A percentile compares a stretch with the other conserved stretches of the same genome.
Evolutionary conservation across 441 rosid genomes (phyloP).

Genomic region (Adansonia gregorii): DNA sequence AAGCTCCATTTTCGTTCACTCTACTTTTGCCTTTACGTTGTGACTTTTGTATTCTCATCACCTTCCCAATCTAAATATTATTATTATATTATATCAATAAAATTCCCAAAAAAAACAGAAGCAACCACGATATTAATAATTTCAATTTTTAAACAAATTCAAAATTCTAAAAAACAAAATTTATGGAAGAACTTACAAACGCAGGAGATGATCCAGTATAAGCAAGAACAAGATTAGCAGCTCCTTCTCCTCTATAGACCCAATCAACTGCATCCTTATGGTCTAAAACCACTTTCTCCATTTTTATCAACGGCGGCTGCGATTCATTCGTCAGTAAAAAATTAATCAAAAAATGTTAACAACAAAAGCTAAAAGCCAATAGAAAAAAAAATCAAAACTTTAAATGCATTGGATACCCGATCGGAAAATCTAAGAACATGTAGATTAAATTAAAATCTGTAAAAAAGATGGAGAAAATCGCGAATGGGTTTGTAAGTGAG

Average conservation of each 20-base stretch:
- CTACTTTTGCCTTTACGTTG: conserved; percentile 41
- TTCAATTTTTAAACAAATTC: neutral
- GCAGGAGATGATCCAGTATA: conserved; percentile 74
- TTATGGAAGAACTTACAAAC: conserved; percentile 46
- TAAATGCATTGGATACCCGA: neutral
- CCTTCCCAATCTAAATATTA: conserved; percentile 63
- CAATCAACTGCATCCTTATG: conserved; percentile 75
- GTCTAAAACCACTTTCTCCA: conserved; percentile 61
- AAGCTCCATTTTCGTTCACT: conserved; percentile 34
- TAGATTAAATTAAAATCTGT: neutral
- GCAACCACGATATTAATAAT: neutral
- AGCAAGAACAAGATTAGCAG: conserved; percentile 86
- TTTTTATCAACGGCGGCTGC: conserved; percentile 11
- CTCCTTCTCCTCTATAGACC: conserved; percentile 95
- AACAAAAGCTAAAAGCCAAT: neutral
- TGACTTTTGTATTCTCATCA: conserved; percentile 66
- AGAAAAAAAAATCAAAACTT: neutral
- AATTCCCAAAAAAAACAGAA: neutral
- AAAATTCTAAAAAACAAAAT: neutral
- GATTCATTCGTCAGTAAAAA: neutral
- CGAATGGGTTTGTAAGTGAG: no score
- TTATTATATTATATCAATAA: neutral
- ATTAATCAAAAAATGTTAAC: neutral
- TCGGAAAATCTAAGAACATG: neutral
- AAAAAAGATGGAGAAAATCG: neutral